These are phyloP conservation scores for Fusarium transvaalense DNA, from an alignment of 2,329 filamentous ascomycete species.

Conservation along the genomic window DNA sequence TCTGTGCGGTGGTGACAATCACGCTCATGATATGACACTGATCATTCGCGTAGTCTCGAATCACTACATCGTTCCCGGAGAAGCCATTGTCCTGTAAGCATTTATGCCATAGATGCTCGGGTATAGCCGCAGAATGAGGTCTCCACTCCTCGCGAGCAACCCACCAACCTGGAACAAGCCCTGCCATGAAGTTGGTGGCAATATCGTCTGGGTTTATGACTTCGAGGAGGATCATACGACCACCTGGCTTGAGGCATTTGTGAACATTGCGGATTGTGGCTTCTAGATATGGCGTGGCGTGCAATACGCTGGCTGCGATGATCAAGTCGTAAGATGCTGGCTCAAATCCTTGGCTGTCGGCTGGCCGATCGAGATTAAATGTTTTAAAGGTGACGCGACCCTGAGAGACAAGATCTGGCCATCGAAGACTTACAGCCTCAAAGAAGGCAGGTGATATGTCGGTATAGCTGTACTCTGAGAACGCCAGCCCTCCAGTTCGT, in stretches of 20 bases:
- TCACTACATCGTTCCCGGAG: not conserved
- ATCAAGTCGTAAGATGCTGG: conserved; percentile 40
- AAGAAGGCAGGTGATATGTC: conserved; percentile 57
- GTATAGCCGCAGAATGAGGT: conserved; percentile 2
- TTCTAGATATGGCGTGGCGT: conserved; percentile 49
- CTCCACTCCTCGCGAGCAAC: conserved; percentile 29
- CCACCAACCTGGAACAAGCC: conserved; percentile 53
- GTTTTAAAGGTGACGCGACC: conserved; percentile 44
- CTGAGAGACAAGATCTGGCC: not conserved
- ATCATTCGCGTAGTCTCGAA: not conserved
- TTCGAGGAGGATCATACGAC: conserved; percentile 48
- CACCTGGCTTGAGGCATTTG: conserved; percentile 47
- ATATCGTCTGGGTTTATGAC: conserved; percentile 24
- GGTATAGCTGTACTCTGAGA: conserved; percentile 55
- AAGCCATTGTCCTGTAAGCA: conserved; percentile 2
- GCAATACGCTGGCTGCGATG: conserved; percentile 49
- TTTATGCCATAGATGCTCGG: conserved; percentile 1
- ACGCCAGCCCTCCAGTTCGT: conserved; percentile 19
- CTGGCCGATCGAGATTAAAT: conserved; percentile 36
- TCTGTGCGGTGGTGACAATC: not conserved
- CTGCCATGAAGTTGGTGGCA: conserved; percentile 42
- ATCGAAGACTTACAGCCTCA: conserved; percentile 38
- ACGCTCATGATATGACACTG: conserved; percentile 10
- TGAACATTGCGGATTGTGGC: conserved; percentile 37
- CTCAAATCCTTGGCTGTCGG: conserved; percentile 32